Evolutionary conservation across 1,139 yeast genomes (phyloP), one percentile per base, ranked within the genome.

Genomic region (Kodamaea sp.): DNA sequence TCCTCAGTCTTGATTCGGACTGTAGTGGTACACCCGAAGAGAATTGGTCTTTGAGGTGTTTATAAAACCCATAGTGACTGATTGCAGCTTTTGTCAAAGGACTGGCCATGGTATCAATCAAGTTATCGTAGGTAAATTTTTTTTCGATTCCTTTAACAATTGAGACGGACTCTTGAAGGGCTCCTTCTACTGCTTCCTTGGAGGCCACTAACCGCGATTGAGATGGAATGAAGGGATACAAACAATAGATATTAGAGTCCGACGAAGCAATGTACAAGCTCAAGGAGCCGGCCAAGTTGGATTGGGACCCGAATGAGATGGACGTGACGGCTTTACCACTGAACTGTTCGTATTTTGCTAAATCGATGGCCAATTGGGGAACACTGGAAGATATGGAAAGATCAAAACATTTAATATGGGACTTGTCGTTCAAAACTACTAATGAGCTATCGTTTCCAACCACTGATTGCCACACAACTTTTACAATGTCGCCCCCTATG

Each of bases 391-490:
- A 57, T 16, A 53, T 43, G 4, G 55, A 46, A 11, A 67, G 39
- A 41, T 69, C 71, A 41, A 51, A 69, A 7, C 53, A 51, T 25
- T 45, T 43, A 18, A 70, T 49, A 15, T 48, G 37, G 10, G 53
- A 43, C 7, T 46, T 37, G 7, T 50, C 54, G 21, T 56, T 57
- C 37, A 69, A 60, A 3, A 68, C 46, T 10, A 66, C 69, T 40
- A 70, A 47, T 18, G 55, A 53, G 10, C 57, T 51, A 40, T 57
- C 64, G 19, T 47, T 51, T 2, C 55, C 48, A 4, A 52, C 42
- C 4, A 53, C 51, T 5, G 63, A 44, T 28, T 63, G 66, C 74
- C 75, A 70, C 4, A 58, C 25, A 3, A 58, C 59, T 28, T 61
- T 57, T 23, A 42, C 43, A 8, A 67, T 48, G 1, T 39, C 37